Evolutionary conservation across 441 rosid species (phyloP).

Genomic region (Theobroma grandiflorum): DNA sequence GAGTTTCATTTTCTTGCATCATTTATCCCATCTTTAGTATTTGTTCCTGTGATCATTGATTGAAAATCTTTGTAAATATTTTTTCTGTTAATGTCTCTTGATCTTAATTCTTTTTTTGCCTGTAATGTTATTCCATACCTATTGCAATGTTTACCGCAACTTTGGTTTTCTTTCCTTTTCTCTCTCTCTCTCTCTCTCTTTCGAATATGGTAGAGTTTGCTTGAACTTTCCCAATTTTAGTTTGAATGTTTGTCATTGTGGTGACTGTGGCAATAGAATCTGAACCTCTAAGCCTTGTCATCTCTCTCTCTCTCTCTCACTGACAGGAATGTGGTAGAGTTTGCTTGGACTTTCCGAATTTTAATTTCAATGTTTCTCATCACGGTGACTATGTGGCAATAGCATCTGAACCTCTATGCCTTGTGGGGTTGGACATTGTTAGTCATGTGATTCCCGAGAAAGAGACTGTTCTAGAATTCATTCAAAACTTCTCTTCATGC

Average conservation of each 20-base stretch:
- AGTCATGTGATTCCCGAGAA: conserved; percentile 40
- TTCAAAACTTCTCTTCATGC: conserved; percentile 55
- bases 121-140: neutral
- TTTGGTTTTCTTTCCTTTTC: too few species aligned
- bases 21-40: neutral
- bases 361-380: conserved; percentile 77
- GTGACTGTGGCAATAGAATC: conserved; percentile 80
- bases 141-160: neutral
- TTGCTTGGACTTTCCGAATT: conserved; percentile 52
- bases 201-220: conserved; percentile 44
- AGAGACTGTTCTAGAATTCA: conserved; percentile 55
- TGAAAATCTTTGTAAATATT: neutral
- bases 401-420: conserved; percentile 76
- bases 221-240: conserved; percentile 61
- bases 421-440: conserved; percentile 72
- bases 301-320: conserved; percentile 26
- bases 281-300: conserved; percentile 70
- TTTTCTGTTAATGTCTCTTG: neutral
- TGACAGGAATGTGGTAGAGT: conserved; percentile 44
- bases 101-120: neutral
- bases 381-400: conserved; percentile 78
- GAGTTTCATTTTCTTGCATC: neutral
- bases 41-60: neutral
- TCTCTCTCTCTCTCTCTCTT: conserved; percentile 23
- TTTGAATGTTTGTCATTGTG: conserved; percentile 76